Evolutionary conservation across 2,329 filamentous ascomycete genomes (phyloP).

Genomic region (Atkinsonella hypoxylon): DNA sequence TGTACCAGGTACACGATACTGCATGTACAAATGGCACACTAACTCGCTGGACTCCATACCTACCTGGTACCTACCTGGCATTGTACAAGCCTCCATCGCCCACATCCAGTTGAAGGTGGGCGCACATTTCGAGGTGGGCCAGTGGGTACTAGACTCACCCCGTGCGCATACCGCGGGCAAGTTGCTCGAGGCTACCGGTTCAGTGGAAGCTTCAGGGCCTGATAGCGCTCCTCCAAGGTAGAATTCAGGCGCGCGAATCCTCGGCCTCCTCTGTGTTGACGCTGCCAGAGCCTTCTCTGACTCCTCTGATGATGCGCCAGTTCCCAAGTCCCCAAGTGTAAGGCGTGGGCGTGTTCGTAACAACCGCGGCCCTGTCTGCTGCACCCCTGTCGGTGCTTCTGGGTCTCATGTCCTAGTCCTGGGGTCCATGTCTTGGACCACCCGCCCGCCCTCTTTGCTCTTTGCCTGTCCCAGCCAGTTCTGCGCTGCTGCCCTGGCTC

Average conservation of each 20-base stretch:
- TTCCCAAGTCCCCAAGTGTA: too few relatives aligned
- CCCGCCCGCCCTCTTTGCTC: constrained; percentile 2
- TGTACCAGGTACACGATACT: too few relatives aligned
- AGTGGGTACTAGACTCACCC: background rate
- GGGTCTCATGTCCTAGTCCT: constrained; percentile 4
- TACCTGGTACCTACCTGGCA: too few relatives aligned
- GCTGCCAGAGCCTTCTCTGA: background rate
- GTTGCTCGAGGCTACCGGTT: too few relatives aligned
- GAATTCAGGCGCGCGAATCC: too few relatives aligned
- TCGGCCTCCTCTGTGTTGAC: background rate
- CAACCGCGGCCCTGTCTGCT: constrained; percentile 1
- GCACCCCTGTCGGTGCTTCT: constrained; percentile 2
- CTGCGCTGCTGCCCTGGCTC: constrained; percentile 3
- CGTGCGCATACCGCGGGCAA: background rate
- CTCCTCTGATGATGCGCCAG: too few relatives aligned
- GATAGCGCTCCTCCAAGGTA: too few relatives aligned
- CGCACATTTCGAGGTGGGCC: too few relatives aligned
- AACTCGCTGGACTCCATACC: too few relatives aligned
- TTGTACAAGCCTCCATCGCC: background rate
- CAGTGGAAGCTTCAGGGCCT: too few relatives aligned
- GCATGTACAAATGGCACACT: too few relatives aligned
- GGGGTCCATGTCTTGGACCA: constrained; percentile 6
- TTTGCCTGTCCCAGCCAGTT: background rate
- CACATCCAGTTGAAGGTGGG: background rate
- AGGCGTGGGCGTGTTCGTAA: background rate